Evolutionary conservation across 768 basidiomycete species (phyloP).

Genomic region (Mycena albidolilacea): DNA sequence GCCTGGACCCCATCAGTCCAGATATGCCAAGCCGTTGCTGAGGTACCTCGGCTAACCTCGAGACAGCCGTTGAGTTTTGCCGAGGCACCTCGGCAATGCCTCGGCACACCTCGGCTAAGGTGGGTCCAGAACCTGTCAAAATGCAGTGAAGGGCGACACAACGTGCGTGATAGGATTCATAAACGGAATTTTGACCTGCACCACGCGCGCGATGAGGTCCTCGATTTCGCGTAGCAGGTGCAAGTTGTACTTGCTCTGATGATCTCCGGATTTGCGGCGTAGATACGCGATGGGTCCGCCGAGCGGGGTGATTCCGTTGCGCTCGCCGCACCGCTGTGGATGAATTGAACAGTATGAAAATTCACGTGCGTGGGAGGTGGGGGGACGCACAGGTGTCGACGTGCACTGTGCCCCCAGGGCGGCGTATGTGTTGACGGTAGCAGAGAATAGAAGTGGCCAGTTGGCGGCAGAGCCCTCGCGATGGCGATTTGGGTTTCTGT

Average conservation of each 20-base stretch:
- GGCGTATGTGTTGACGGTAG: slow-evolving; percentile 94
- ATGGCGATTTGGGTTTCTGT: slow-evolving; percentile 99
- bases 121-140: too few species aligned
- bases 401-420: slow-evolving; percentile 99
- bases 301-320: slow-evolving; percentile 98
- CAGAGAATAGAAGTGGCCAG: slow-evolving; percentile 99
- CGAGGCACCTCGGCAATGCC: too few species aligned
- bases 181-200: slow-evolving; percentile 69
- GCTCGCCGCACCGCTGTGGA: slow-evolving; percentile 88
- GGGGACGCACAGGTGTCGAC: slow-evolving; percentile 90
- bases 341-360: slow-evolving; percentile 17
- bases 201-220: slow-evolving; percentile 48
- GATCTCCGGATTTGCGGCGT: slow-evolving; percentile 97
- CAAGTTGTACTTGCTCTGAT: slow-evolving; percentile 99
- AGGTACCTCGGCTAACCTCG: too few species aligned
- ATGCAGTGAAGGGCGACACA: background rate
- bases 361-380: background rate
- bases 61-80: too few species aligned
- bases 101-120: too few species aligned
- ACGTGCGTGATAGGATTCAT: slow-evolving; percentile 93
- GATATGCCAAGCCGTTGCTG: too few species aligned
- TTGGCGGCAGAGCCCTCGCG: slow-evolving; percentile 92
- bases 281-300: slow-evolving; percentile 96
- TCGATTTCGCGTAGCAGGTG: slow-evolving; percentile 98
- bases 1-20: too few species aligned